These are phyloP conservation scores for Monosporozyma siamensis DNA, from an alignment of 805 yeast genomes.

Conservation along the genomic window DNA sequence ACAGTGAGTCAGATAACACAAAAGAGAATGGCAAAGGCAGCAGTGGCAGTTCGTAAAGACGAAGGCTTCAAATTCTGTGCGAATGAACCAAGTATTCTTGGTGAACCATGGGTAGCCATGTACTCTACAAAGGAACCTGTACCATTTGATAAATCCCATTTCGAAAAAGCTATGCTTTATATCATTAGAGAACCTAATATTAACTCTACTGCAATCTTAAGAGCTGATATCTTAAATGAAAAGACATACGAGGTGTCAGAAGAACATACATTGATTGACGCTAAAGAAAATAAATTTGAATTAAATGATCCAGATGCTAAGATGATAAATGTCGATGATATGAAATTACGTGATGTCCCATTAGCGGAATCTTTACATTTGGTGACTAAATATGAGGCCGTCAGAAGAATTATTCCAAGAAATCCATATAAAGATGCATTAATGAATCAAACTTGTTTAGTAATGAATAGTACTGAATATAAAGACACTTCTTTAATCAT, in stretches of 20 bases:
- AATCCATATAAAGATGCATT: conserved; percentile 79
- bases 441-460: conserved; percentile 75
- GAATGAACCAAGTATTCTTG: conserved; percentile 18
- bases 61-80: conserved; percentile 13
- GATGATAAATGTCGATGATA: conserved; percentile 33
- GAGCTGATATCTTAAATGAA: conserved; percentile 73
- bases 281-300: not conserved
- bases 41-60: conserved; percentile 9
- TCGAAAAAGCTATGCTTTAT: conserved; percentile 67
- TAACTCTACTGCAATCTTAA: conserved; percentile 80
- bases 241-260: conserved; percentile 29
- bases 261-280: conserved; percentile 5
- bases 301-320: conserved; percentile 17
- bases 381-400: conserved; percentile 41
- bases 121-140: conserved; percentile 18
- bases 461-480: conserved; percentile 28
- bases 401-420: conserved; percentile 85
- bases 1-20: no score
- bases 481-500: conserved; percentile 46
- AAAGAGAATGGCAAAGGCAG: conserved; percentile 4
- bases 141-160: conserved; percentile 37
- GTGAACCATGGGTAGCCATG: conserved; percentile 24
- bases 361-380: conserved; percentile 19
- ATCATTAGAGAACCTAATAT: conserved; percentile 77
- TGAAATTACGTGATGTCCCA: conserved; percentile 30